Evolutionary conservation across 2,329 filamentous ascomycete species (phyloP), one percentile per base, ranked within the genome.

Genomic region (Conoideocrella luteorostrata): DNA sequence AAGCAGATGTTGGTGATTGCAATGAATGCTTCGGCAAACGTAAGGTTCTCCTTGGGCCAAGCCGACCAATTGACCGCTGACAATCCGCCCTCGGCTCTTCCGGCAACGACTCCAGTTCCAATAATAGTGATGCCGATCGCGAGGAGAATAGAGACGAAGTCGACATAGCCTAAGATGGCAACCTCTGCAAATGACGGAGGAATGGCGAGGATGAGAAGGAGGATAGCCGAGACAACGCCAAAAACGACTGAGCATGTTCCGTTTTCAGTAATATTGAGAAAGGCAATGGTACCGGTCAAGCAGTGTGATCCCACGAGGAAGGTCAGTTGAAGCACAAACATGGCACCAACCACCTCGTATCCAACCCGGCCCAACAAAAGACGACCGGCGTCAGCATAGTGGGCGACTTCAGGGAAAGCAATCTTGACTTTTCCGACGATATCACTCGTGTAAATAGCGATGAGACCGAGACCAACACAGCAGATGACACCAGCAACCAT

Each of bases 241-340:
- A 72, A 74, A 40, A 68, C 63, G 36, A 73, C 53, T 17, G 67
- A 67, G 60, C 70, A 74, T 13, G 61, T 55, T 38, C 59, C 75
- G 49, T 83, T 72, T 4, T 75, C 60, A 4, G 80, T 80, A 41
- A 87, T 68, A 40, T 72, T 78, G 52, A 80, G 80, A 62, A 86
- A 76, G 51, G 82, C 82, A 53, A 86, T 82, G 24, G 74, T 75
- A 51, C 86, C 86, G 0, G 82, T 85, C 48, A 87, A 66, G 41
- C 84, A 70, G 62, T 88, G 85, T n/a, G 81, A 84, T 26, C 76
- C 80, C 62, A 84, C 80, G 52, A 85, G 74, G 63, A 88, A 85
- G 44, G 83, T 65, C 30, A 87, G 67, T 60, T 86, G 78, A 15
- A 86, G 61, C 9, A 75, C 65, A 52, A 84, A 81, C 50, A 75